Evolutionary conservation across 1,284 basidiomycete genomes (phyloP), one percentile per base, ranked within the genome.

Genomic region (Caloboletus firmus): DNA sequence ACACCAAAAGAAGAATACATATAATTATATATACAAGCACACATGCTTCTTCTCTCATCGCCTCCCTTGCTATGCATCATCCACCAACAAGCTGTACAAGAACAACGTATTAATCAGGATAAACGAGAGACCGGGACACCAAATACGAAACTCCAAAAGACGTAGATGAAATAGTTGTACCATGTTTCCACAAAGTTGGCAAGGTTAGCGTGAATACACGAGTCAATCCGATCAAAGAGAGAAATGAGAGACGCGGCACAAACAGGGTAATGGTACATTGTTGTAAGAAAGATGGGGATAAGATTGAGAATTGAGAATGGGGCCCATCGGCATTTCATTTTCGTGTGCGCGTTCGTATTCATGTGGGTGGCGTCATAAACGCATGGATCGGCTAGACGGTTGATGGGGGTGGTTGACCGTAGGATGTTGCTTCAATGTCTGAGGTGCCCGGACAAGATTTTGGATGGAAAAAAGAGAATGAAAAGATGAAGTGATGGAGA

Each of bases 231-330:
- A 31, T 39, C 49, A 7, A 18, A 13, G 18, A 24, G n/a, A 49
- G 11, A 49, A 12, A 49, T 9, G 17, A 15, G 26, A 15, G 8
- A 22, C 1, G 12, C 5, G 18, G 30, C 34, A 32, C 11, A 34
- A 42, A 13, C 24, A 32, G 54, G 24, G 24, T 37, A 18, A 20
- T 43, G 35, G 20, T 48, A 61, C 56, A 59, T 59, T 62, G 55
- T 61, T 15, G 3, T 20, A 45, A 7, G n/a, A 24, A 34, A 46
- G n/a, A 24, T 17, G 31, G 13, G 24, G 18, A 51, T 45, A 12
- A 7, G 15, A n/a, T 13, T 17, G 12, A 8, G 15, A 17, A n/a
- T 13, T 17, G 12, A 8, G 15, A 32, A 42, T 11, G 17, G 32
- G 41, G 17, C n/a, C n/a, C 24, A 37, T 37, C 18, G 20, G 41